Evolutionary conservation across 148 eudicot genomes (phyloP).

Genomic region (Gaultheria prostrata): DNA sequence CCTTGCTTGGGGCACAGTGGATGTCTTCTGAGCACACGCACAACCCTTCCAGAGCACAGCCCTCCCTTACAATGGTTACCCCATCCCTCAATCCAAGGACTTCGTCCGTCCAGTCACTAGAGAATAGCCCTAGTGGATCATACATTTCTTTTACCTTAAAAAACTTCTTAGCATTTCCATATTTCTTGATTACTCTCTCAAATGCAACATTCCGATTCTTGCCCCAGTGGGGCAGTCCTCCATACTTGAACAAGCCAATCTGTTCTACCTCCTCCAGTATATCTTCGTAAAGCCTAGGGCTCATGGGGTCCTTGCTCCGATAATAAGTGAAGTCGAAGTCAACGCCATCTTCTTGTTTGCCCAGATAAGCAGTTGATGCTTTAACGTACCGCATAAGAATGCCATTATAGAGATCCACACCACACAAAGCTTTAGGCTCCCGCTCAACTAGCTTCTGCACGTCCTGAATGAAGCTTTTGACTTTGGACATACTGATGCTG

Average conservation of each 20-base stretch:
- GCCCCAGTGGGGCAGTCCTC: constrained; percentile 84
- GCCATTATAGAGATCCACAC: constrained; percentile 53
- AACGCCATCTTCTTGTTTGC: constrained; percentile 62
- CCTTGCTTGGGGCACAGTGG: constrained; percentile 79
- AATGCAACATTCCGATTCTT: constrained; percentile 81
- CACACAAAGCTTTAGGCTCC: constrained; percentile 60
- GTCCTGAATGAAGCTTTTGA: constrained; percentile 57
- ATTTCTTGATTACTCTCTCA: constrained; percentile 51
- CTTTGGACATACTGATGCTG: constrained; percentile 49
- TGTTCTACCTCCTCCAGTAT: constrained; percentile 75
- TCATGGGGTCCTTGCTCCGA: constrained; percentile 55
- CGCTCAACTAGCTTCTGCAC: constrained; percentile 51
- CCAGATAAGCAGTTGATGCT: constrained; percentile 70
- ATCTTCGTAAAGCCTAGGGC: constrained; percentile 46
- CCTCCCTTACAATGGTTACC: constrained; percentile 36
- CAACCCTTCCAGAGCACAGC: constrained; percentile 83
- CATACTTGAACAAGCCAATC: constrained; percentile 68
- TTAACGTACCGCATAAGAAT: constrained; percentile 75
- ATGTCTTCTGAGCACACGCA: constrained; percentile 63
- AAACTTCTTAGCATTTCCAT: constrained; percentile 38
- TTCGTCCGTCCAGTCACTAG: constrained; percentile 71
- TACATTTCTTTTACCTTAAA: constrained; percentile 48
- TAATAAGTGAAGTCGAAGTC: constrained; percentile 82
- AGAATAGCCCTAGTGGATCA: constrained; percentile 73
- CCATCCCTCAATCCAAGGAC: constrained; percentile 54